Evolutionary conservation across 2,329 filamentous ascomycete genomes (phyloP), one percentile per base, ranked within the genome.

Genomic region (Beauveria pseudobassiana): DNA sequence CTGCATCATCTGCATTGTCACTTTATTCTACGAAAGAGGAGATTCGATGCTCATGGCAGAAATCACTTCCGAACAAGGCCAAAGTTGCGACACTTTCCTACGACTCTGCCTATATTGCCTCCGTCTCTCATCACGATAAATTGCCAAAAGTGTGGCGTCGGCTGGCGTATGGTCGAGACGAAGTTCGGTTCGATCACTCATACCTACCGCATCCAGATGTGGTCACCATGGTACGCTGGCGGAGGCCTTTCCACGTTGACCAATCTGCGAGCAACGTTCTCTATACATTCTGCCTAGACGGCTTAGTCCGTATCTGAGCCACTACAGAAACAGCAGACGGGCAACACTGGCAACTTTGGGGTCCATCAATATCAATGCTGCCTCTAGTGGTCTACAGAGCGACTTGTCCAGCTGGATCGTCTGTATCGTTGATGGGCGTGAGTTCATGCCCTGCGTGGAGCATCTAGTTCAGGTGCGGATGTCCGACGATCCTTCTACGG

Each of bases 91-190:
- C 82, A 9, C 86, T 97, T 67, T 96, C 93, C 1, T 91, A 91
- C 65, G 93, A 96, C 72, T 93, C 91, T 14, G 87, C 87, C 22
- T 86, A 96, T 64, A 91, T 98, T 59, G 93, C 92, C 20, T 93
- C 90, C 1, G 84, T 89, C 14, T 89, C 91, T 48, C 78, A 81
- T 55, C 85, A 90, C 70, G 95, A 98, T 73, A 83, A 88, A 57
- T 77, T 98, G 22, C 87, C 96, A 66, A 98, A 99, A 76, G 84
- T 98, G 68, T 99, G 96, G 95, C 86, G 92, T 65, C 84, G 93
- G 59, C 78, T 96, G 26, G 89, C 89, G 9, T 97, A 93, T 71
- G 91, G 91, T 16, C 83, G 86, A 1, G 88, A 91, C 62, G 89
- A 96, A 67, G 88, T 91, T 45, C 83, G 89, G 62, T 98, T 98